Percentiles rank a stretch among this genome's conserved stretches.
phyloP scores from a whole-genome alignment of 2,329 filamentous ascomycete species.

The Ophiostoma pallidulum region DNA sequence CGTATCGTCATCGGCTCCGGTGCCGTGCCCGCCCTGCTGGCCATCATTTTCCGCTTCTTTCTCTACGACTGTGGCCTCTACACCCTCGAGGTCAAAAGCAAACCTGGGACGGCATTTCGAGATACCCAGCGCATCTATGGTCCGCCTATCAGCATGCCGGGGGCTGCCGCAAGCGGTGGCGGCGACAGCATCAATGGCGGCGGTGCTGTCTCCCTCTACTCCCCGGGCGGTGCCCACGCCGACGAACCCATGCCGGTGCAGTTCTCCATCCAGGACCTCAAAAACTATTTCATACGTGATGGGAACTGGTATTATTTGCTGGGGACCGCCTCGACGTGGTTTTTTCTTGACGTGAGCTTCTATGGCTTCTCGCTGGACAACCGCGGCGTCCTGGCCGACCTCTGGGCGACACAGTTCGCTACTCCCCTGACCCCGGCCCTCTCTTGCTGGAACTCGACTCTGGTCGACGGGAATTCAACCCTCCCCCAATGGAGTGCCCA shows the following conservation, averaged over 20 bases:
- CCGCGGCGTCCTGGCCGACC: slow-evolving; percentile 31
- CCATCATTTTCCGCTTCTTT: slow-evolving; percentile 57
- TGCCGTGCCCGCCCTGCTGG: slow-evolving; percentile 52
- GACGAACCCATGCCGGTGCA: slow-evolving; percentile 34
- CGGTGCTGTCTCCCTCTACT: slow-evolving; percentile 25
- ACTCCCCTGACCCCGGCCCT: slow-evolving; percentile 29
- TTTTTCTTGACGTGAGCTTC: slow-evolving; percentile 47
- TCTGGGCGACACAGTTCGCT: slow-evolving; percentile 31
- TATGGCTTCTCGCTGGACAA: slow-evolving; percentile 46
- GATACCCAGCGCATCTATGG: slow-evolving; percentile 52
- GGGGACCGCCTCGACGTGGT: slow-evolving; percentile 40
- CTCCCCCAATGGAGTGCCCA: slow-evolving; percentile 31
- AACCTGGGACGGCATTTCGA: slow-evolving; percentile 47
- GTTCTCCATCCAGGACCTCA: slow-evolving; percentile 39
- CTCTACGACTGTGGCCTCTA: slow-evolving; percentile 58
- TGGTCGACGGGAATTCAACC: slow-evolving; percentile 33
- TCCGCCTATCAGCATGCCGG: slow-evolving; percentile 23
- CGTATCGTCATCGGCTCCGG: slow-evolving; percentile 58
- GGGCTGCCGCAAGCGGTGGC: slow-evolving; percentile 7
- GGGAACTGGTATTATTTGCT: slow-evolving; percentile 37
- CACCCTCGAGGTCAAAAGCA: slow-evolving; percentile 54
- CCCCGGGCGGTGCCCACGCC: slow-evolving; percentile 19
- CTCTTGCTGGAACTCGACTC: slow-evolving; percentile 38
- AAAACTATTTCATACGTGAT: slow-evolving; percentile 40
- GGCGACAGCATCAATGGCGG: neutral